phyloP scores from a whole-genome alignment of 169 alveolate genomes.

The Cytauxzoon felis region DNA sequence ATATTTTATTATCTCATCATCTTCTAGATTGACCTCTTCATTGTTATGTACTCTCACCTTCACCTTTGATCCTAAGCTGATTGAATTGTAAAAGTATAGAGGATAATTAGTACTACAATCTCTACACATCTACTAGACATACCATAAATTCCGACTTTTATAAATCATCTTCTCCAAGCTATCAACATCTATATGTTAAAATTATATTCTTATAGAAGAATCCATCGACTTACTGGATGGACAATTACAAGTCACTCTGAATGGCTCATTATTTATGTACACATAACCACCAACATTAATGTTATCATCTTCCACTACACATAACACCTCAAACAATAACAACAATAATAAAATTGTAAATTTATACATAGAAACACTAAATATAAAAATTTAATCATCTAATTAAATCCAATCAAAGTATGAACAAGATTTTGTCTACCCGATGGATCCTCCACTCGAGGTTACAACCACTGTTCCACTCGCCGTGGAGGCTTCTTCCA shows the following conservation, averaged over 20 bases:
- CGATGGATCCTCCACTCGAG: too few species aligned
- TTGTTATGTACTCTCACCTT: constrained; percentile 48
- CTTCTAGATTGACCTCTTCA: not conserved
- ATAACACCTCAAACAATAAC: too few species aligned
- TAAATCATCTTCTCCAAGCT: constrained; percentile 57
- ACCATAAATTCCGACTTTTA: constrained; percentile 54
- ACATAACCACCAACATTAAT: constrained; percentile 45
- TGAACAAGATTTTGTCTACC: too few species aligned
- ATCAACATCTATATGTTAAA: constrained; percentile 16
- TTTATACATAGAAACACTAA: too few species aligned
- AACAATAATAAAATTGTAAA: too few species aligned
- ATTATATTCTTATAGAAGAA: not conserved
- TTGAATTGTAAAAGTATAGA: too few species aligned
- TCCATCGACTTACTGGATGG: constrained; percentile 39
- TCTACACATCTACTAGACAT: too few species aligned
- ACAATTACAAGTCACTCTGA: constrained; percentile 59
- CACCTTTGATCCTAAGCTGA: constrained; percentile 55
- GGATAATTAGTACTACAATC: too few species aligned
- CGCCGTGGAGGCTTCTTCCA: too few species aligned
- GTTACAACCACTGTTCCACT: too few species aligned
- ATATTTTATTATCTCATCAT: constrained; percentile 5
- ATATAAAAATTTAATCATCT: too few species aligned
- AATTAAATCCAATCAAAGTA: too few species aligned
- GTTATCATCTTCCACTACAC: constrained; percentile 14
- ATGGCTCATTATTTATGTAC: constrained; percentile 28